These are phyloP conservation scores for Didymella lethalis DNA, from an alignment of 2,329 filamentous ascomycete genomes.

Conservation along the genomic window DNA sequence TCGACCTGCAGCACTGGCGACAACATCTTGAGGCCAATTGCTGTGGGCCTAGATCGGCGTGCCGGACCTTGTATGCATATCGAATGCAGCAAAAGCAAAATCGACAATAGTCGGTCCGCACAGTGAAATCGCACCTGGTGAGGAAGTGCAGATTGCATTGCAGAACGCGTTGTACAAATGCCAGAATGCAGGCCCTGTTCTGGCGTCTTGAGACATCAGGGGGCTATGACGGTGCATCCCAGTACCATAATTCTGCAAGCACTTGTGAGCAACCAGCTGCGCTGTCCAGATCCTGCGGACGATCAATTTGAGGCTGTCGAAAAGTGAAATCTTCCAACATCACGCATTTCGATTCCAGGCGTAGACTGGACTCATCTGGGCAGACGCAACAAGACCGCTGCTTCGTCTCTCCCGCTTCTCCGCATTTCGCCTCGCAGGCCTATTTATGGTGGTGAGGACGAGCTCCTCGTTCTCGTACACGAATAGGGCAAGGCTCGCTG, in stretches of 20 bases:
- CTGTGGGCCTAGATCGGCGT: constrained; percentile 18
- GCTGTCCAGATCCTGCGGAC: constrained; percentile 8
- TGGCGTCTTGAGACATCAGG: constrained; percentile 25
- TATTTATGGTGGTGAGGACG: constrained; percentile 47
- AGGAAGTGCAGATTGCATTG: constrained; percentile 19
- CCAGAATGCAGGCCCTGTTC: constrained; percentile 17
- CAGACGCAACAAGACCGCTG: constrained; percentile 21
- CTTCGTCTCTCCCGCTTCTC: constrained; percentile 41
- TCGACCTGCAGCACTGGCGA: constrained; percentile 6
- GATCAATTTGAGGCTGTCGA: background rate
- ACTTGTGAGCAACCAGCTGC: constrained; percentile 20
- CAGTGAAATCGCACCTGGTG: constrained; percentile 8
- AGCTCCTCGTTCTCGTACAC: constrained; percentile 29
- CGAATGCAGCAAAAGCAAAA: constrained; percentile 23
- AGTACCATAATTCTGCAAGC: constrained; percentile 10
- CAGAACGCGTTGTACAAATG: constrained; percentile 20
- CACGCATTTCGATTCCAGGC: background rate
- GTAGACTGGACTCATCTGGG: constrained; percentile 1
- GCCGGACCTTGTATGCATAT: constrained; percentile 18
- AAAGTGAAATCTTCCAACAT: background rate
- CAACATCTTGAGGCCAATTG: constrained; percentile 3
- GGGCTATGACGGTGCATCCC: constrained; percentile 21
- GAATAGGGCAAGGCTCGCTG: constrained; percentile 30
- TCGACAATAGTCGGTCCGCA: constrained; percentile 14
- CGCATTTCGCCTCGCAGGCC: constrained; percentile 45